Percentiles rank a stretch among this genome's conserved stretches.
These are phyloP conservation scores for Tephrocybe sp. DNA, from an alignment of 768 basidiomycete species.

Conservation along the genomic window DNA sequence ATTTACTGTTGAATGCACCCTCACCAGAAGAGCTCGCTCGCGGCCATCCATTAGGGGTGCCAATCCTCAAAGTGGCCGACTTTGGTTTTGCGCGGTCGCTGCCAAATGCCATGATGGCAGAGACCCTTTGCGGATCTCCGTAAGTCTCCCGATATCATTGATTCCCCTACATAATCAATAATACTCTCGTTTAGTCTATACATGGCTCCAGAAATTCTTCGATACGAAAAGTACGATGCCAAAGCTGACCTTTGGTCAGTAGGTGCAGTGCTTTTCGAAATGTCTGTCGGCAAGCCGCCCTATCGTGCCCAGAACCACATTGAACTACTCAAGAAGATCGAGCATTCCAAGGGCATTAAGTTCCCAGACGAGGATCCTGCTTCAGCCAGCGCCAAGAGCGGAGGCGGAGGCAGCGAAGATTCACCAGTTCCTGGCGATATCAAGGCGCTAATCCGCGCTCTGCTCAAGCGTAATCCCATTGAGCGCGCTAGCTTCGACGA, in stretches of 20 bases:
- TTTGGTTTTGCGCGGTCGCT: conserved; percentile 96
- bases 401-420: conserved; percentile 48
- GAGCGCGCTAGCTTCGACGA: conserved; percentile 89
- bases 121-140: conserved; percentile 97
- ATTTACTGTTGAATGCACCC: conserved; percentile 85
- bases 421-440: conserved; percentile 72
- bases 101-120: conserved; percentile 91
- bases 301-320: conserved; percentile 96
- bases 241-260: conserved; percentile 99
- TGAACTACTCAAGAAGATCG: conserved; percentile 91
- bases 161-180: neutral
- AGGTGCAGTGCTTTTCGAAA: conserved; percentile 95
- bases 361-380: conserved; percentile 88
- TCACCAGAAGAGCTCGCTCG: conserved; percentile 74
- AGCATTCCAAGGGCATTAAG: conserved; percentile 84
- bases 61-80: conserved; percentile 95
- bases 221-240: conserved; percentile 96
- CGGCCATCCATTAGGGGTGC: conserved; percentile 90
- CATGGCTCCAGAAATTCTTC: conserved; percentile 98
- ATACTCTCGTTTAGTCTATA: conserved; percentile 59
- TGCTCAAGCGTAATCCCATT: conserved; percentile 80
- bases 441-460: conserved; percentile 80
- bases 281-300: conserved; percentile 89
- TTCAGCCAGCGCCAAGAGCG: conserved; percentile 37
- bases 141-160: conserved; percentile 47